phyloP scores from a whole-genome alignment of 1,284 basidiomycete genomes.

The Microbotryum silenes-acaulis region DNA sequence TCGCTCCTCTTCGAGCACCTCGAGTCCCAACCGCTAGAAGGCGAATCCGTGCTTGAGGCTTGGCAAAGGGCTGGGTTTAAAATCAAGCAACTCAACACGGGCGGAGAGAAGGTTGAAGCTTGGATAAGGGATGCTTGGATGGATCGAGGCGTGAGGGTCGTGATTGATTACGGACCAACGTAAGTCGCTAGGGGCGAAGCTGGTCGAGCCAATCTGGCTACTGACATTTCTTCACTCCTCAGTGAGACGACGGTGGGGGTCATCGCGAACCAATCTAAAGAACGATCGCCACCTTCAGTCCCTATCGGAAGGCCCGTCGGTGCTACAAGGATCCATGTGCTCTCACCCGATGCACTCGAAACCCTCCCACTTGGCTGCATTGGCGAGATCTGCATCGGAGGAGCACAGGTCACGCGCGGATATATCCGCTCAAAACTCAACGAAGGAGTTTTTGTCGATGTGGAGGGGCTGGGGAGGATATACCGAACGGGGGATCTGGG shows the following conservation, averaged over 20 bases:
- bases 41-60: conserved; percentile 12
- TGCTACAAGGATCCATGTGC: conserved; percentile 23
- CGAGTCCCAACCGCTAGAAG: conserved; percentile 22
- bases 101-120: conserved; percentile 33
- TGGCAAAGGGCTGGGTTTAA: conserved; percentile 25
- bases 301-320: conserved; percentile 34
- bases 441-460: conserved; percentile 24
- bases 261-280: conserved; percentile 22
- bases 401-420: conserved; percentile 30
- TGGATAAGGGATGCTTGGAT: conserved; percentile 29
- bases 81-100: conserved; percentile 32
- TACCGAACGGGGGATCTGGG: conserved; percentile 34
- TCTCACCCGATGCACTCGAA: conserved; percentile 7
- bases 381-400: conserved; percentile 34
- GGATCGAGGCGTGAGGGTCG: conserved; percentile 30
- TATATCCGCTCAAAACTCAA: conserved; percentile 27
- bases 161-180: conserved; percentile 35
- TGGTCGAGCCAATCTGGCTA: neutral
- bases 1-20: conserved; percentile 30
- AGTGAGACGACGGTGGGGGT: conserved; percentile 36
- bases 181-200: neutral
- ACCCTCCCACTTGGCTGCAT: conserved; percentile 31
- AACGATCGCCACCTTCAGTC: conserved; percentile 10
- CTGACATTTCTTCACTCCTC: neutral
- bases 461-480: conserved; percentile 12